Conservation (phyloP, 257 asterid species). For the Sherardia arvensis region DNA sequence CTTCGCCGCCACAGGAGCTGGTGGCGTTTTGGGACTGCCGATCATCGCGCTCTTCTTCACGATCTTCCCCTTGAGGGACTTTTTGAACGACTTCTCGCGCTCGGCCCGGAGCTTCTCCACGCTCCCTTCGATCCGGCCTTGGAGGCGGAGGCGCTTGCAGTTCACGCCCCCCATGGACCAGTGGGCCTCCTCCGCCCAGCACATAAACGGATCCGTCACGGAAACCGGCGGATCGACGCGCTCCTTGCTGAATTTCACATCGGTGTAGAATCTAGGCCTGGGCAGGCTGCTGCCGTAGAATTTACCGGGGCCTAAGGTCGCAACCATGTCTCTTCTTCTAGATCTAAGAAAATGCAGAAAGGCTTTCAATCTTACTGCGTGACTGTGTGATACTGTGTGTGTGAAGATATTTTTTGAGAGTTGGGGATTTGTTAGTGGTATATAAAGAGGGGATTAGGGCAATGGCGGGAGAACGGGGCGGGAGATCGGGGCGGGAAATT, state of each 20-base stretch:
- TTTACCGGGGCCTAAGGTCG: slow-evolving; percentile 67
- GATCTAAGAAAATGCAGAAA: neutral
- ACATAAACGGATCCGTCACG: slow-evolving; percentile 54
- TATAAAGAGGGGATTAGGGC: neutral
- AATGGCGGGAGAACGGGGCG: neutral
- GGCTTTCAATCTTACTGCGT: neutral
- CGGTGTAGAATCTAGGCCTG: slow-evolving; percentile 66
- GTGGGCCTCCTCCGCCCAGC: slow-evolving; percentile 89
- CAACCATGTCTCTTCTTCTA: slow-evolving; percentile 53
- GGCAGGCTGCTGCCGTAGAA: slow-evolving; percentile 94
- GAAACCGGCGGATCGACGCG: slow-evolving; percentile 72
- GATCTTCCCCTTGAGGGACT: slow-evolving; percentile 10
- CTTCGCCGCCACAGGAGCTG: slow-evolving; percentile 58
- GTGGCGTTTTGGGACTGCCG: slow-evolving; percentile 49
- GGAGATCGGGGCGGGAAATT: neutral
- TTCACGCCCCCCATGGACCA: slow-evolving; percentile 97
- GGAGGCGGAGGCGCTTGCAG: slow-evolving; percentile 72
- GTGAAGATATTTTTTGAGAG: neutral
- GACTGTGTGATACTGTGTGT: neutral
- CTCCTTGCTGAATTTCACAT: slow-evolving; percentile 41
- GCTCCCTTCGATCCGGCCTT: slow-evolving; percentile 87
- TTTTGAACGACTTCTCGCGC: slow-evolving; percentile 24
- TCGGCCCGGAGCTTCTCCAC: slow-evolving; percentile 57
- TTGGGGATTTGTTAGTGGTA: neutral
- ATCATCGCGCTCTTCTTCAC: neutral